phyloP scores from a whole-genome alignment of 164 flowering plant species.

The Piper betle region DNA sequence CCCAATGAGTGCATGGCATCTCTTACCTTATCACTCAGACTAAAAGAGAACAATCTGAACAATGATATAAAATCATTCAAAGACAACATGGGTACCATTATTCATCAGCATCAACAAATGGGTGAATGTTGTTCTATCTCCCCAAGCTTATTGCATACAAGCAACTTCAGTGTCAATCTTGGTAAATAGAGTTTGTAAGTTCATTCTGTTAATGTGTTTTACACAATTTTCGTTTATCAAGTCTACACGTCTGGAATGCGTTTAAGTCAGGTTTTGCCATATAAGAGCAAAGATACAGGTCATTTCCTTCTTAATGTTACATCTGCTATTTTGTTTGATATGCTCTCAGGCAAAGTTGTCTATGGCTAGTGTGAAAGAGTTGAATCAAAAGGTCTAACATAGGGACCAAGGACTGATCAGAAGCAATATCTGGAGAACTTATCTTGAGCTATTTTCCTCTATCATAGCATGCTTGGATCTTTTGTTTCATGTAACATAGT shows the following conservation, averaged over 20 bases:
- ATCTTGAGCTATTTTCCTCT: neutral
- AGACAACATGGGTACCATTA: constrained; percentile 18
- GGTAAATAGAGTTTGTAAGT: constrained; percentile 68
- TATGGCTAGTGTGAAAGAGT: too few relatives aligned
- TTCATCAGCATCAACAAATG: constrained; percentile 33
- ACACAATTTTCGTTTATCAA: too few relatives aligned
- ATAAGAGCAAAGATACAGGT: too few relatives aligned
- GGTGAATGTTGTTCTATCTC: constrained; percentile 44
- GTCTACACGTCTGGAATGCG: too few relatives aligned
- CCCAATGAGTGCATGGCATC: constrained; percentile 18
- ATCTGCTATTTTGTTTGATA: too few relatives aligned
- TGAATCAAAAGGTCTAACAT: too few relatives aligned
- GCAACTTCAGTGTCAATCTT: constrained; percentile 23
- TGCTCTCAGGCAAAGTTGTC: too few relatives aligned
- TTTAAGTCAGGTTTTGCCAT: too few relatives aligned
- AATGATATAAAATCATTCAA: constrained; percentile 42
- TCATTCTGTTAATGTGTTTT: neutral
- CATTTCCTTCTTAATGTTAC: too few relatives aligned
- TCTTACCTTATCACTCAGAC: constrained; percentile 24
- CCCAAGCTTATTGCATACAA: constrained; percentile 77
- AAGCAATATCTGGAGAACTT: too few relatives aligned
- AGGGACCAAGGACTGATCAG: neutral
- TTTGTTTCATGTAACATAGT: neutral
- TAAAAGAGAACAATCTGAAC: constrained; percentile 51
- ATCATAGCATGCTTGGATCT: too few relatives aligned